Evolutionary conservation across 495 filamentous ascomycete genomes (phyloP).

Genomic region (Aspergillus haitiensis): DNA sequence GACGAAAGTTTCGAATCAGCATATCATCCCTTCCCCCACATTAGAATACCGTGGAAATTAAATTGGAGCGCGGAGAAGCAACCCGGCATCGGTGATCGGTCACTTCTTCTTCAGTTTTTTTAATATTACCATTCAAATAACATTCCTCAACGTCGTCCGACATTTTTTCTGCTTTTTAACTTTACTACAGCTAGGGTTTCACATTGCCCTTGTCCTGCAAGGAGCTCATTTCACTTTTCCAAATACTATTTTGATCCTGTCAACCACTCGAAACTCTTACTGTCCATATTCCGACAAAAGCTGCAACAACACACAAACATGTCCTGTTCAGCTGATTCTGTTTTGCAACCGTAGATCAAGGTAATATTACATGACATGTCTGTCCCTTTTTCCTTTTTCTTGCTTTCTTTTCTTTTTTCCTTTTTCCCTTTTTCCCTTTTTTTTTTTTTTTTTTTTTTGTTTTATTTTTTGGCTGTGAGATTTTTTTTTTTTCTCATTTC

Average conservation of each 20-base stretch:
- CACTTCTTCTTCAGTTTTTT: neutral
- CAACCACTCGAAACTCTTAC: neutral
- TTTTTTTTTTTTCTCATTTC: neutral
- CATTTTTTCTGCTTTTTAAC: neutral
- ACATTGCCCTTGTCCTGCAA: slow-evolving; percentile 3
- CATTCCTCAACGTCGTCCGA: neutral
- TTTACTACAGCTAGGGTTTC: neutral
- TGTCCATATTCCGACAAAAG: neutral
- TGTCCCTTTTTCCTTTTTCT: neutral
- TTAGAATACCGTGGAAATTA: neutral
- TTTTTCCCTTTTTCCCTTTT: neutral
- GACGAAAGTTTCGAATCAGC: neutral
- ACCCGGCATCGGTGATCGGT: neutral
- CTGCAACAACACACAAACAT: neutral
- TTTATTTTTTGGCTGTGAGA: neutral
- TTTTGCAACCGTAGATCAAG: neutral
- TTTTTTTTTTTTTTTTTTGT: neutral
- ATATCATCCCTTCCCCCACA: neutral
- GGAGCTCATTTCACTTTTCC: slow-evolving; percentile 1
- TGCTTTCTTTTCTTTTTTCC: neutral
- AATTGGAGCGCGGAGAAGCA: neutral
- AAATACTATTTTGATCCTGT: neutral
- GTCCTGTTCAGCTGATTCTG: neutral
- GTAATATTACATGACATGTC: neutral
- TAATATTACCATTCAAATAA: neutral